Evolutionary conservation across 2,329 filamentous ascomycete species (phyloP).

Genomic region (Cercospora nicotianae): DNA sequence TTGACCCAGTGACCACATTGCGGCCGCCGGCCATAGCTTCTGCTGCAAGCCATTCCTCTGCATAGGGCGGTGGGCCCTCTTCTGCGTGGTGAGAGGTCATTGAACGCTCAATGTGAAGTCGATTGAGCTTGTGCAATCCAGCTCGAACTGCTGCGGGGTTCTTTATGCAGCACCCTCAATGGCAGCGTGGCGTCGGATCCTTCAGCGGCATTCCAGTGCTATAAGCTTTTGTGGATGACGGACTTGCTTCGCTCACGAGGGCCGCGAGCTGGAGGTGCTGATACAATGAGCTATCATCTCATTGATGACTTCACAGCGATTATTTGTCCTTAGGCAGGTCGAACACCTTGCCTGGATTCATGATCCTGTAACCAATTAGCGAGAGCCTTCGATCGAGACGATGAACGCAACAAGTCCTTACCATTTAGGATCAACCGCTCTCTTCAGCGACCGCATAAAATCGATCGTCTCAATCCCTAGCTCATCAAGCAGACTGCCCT

Average conservation of each 20-base stretch:
- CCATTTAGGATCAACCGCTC: conserved; percentile 24
- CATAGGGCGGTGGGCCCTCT: not conserved
- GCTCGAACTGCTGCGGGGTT: not conserved
- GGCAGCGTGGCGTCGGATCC: not conserved
- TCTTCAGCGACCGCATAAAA: conserved; percentile 27
- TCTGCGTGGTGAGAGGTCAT: not conserved
- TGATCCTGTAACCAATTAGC: conserved; percentile 9
- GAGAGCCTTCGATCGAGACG: not conserved
- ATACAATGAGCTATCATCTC: not conserved
- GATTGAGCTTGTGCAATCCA: not conserved
- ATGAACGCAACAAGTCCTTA: not conserved
- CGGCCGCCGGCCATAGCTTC: not conserved
- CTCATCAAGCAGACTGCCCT: conserved; percentile 25
- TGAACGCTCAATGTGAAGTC: not conserved
- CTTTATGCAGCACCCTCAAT: not conserved
- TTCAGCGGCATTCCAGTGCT: not conserved
- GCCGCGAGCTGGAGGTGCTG: not conserved
- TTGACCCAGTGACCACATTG: not conserved
- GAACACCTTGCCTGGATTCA: conserved; percentile 30
- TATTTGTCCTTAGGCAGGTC: conserved; percentile 10
- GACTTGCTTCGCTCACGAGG: too few species aligned
- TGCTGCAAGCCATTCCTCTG: not conserved
- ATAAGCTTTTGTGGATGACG: not conserved
- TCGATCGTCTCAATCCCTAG: conserved; percentile 24
- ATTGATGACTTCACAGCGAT: not conserved